Base-by-base conservation (phyloP, 1,284 basidiomycete genomes). In the Ganoderma meredithae region DNA sequence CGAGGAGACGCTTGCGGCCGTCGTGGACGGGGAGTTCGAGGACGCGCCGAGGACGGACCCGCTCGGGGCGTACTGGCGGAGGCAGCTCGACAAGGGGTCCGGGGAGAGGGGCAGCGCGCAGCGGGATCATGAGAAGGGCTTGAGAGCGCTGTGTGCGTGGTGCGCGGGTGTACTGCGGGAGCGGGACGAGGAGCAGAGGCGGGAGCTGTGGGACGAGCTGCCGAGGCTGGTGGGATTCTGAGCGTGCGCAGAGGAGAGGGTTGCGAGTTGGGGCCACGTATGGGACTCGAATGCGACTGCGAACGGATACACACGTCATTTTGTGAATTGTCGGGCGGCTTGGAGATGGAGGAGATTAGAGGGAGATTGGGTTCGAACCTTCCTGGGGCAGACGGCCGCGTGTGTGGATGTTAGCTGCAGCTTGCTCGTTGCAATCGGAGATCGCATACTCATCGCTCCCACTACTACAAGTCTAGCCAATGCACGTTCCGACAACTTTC, bases 201-300 rank as follows among this genome's bases (percentile, higher is more conserved):
- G 55, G 33, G 55, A 58, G 55, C 55, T 58, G 3, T 58, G 55
- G 55, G 55, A 58, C 33, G 55, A 39, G 55, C 36, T 58, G 19
- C 55, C 55, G 33, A 58, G 33, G 10, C 19, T 58, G 55, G 19
- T 39, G 3, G 55, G 55, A 15, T 58, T 58, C 10, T 39, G 55
- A 36, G n/a, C n/a, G n/a, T n/a, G n/a, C n/a, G n/a, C n/a, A n/a
- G n/a, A n/a, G n/a, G n/a, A n/a, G n/a, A n/a, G n/a, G n/a, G n/a
- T n/a, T n/a, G n/a, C n/a, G n/a, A n/a, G n/a, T n/a, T n/a, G n/a
- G n/a, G n/a, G n/a, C n/a, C n/a, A n/a, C n/a, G n/a, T n/a, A n/a
- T n/a, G n/a, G n/a, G n/a, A n/a, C n/a, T n/a, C n/a, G n/a, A n/a
- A n/a, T n/a, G n/a, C n/a, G n/a, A n/a, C n/a, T n/a, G n/a, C 27